These are phyloP conservation scores for Hypoxylon sp. DNA, from an alignment of 2,329 filamentous ascomycete species.

Conservation along the genomic window DNA sequence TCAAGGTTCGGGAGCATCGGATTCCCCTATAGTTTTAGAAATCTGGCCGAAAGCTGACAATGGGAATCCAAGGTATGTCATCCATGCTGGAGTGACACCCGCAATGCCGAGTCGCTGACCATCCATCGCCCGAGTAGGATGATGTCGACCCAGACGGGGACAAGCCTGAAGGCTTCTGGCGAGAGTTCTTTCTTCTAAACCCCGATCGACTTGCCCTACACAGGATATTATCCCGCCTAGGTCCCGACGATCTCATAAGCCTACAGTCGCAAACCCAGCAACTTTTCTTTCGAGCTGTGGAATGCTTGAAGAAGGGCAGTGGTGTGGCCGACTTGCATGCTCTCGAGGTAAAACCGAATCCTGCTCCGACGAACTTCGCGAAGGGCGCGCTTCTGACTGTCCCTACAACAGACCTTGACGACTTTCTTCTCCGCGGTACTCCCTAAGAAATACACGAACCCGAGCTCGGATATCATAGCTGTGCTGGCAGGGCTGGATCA, in stretches of 20 bases:
- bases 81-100: slow-evolving; percentile 16
- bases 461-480: slow-evolving; percentile 93
- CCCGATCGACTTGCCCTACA: slow-evolving; percentile 81
- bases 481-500: slow-evolving; percentile 90
- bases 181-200: slow-evolving; percentile 91
- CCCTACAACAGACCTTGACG: slow-evolving; percentile 80
- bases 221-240: slow-evolving; percentile 77
- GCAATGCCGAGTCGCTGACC: slow-evolving; percentile 44
- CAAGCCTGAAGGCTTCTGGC: slow-evolving; percentile 92
- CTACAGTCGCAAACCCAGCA: slow-evolving; percentile 83
- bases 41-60: slow-evolving; percentile 48
- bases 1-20: slow-evolving; percentile 70
- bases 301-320: slow-evolving; percentile 73
- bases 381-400: slow-evolving; percentile 56
- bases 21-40: slow-evolving; percentile 40
- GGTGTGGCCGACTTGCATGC: slow-evolving; percentile 80
- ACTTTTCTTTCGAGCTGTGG: slow-evolving; percentile 81
- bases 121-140: slow-evolving; percentile 58
- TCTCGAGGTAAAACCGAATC: slow-evolving; percentile 77
- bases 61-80: slow-evolving; percentile 51
- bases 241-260: slow-evolving; percentile 81
- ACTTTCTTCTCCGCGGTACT: slow-evolving; percentile 87
- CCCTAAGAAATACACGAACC: slow-evolving; percentile 92
- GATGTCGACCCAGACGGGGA: slow-evolving; percentile 74
- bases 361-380: not conserved